These are phyloP conservation scores for Chaetoscypha palmicola DNA, from an alignment of 2,329 filamentous ascomycete species.

Conservation along the genomic window DNA sequence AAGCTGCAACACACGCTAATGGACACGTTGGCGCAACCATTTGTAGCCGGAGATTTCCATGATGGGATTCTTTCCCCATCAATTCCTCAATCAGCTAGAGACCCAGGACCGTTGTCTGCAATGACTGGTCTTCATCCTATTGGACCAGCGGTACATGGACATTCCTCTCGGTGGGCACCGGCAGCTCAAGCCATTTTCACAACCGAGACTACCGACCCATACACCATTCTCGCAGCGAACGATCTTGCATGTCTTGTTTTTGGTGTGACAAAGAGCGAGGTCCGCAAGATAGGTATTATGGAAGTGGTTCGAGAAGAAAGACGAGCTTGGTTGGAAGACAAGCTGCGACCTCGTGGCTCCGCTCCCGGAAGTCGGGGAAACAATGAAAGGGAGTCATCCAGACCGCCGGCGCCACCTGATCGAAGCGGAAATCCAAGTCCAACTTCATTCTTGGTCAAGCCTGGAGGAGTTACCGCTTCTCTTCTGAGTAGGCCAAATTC, in stretches of 20 bases:
- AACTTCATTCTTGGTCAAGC: constrained; percentile 58
- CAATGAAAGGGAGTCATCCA: constrained; percentile 17
- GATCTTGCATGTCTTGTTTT: constrained; percentile 96
- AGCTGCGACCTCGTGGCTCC: constrained; percentile 59
- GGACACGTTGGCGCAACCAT: constrained; percentile 80
- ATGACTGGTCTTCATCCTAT: constrained; percentile 30
- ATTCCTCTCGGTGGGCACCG: constrained; percentile 83
- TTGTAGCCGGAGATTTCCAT: constrained; percentile 23
- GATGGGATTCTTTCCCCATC: constrained; percentile 37
- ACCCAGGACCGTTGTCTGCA: constrained; percentile 28
- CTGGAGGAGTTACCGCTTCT: constrained; percentile 67
- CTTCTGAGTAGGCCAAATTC: constrained; percentile 67
- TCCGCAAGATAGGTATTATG: constrained; percentile 88
- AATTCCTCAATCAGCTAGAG: constrained; percentile 30
- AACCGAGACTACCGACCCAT: constrained; percentile 82
- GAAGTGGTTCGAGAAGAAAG: constrained; percentile 90
- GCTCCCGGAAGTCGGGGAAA: constrained; percentile 31
- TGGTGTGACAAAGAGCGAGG: constrained; percentile 94
- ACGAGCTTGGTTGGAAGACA: constrained; percentile 81
- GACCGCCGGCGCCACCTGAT: constrained; percentile 13
- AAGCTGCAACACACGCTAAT: constrained; percentile 76
- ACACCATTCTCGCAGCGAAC: constrained; percentile 94
- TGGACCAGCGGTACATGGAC: constrained; percentile 66
- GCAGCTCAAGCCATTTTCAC: constrained; percentile 96
- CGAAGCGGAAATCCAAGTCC: constrained; percentile 27